These are phyloP conservation scores for Lecanoromycetidae sp. DNA, from an alignment of 2,329 filamentous ascomycete genomes.

Conservation along the genomic window DNA sequence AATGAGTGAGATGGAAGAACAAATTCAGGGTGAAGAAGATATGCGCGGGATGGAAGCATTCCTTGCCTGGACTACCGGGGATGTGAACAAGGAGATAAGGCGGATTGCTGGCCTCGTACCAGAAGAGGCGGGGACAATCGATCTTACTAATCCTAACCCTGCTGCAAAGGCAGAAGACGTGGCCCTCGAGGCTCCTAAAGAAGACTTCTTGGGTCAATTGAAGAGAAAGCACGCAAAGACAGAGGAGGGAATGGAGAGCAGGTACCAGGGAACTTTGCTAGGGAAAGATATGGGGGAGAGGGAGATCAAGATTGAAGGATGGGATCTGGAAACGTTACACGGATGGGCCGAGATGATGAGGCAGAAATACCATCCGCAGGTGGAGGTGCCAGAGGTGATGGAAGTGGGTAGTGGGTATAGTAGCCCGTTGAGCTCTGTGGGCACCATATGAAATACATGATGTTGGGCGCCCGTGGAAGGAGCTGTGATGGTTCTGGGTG, in stretches of 20 bases:
- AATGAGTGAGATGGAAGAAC: slow-evolving; percentile 54
- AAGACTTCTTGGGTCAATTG: slow-evolving; percentile 61
- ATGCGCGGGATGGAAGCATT: slow-evolving; percentile 66
- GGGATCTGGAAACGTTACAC: slow-evolving; percentile 11
- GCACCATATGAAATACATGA: too few relatives aligned
- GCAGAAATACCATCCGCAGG: background rate
- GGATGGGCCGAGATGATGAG: slow-evolving; percentile 9
- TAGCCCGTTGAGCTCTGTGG: slow-evolving; percentile 15
- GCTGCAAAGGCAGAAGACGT: slow-evolving; percentile 30
- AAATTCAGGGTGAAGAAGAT: slow-evolving; percentile 62
- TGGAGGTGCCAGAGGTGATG: background rate
- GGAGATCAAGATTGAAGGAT: slow-evolving; percentile 64
- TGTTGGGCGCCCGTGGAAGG: too few relatives aligned
- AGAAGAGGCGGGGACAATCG: background rate
- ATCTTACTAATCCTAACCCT: background rate
- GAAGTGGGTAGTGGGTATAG: slow-evolving; percentile 7
- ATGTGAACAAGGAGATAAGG: slow-evolving; percentile 65
- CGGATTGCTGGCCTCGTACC: slow-evolving; percentile 60
- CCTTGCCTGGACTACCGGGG: slow-evolving; percentile 63
- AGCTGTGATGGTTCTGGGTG: too few relatives aligned
- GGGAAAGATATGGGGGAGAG: slow-evolving; percentile 61
- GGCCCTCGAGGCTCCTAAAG: slow-evolving; percentile 41
- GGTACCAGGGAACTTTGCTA: slow-evolving; percentile 73
- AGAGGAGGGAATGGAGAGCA: slow-evolving; percentile 73
- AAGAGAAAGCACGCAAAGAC: slow-evolving; percentile 91